phyloP scores from a whole-genome alignment of 1,284 basidiomycete genomes.

The Leccinum fallax region DNA sequence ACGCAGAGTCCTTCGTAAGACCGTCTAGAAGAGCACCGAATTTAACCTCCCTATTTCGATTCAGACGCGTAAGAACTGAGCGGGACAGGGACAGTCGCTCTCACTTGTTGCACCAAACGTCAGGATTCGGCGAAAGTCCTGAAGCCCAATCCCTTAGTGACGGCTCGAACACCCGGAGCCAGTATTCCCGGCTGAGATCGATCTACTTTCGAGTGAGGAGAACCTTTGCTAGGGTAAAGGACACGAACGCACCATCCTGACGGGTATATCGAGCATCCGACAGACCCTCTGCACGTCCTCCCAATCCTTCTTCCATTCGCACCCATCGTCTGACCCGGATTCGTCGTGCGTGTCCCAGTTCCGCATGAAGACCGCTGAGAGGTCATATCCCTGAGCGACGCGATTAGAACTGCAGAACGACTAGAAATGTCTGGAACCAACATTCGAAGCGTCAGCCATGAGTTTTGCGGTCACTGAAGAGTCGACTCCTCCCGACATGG shows the following conservation, averaged over 20 bases:
- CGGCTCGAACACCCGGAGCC: slow-evolving; percentile 88
- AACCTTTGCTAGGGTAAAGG: slow-evolving; percentile 6
- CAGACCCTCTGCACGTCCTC: slow-evolving; percentile 86
- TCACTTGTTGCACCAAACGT: slow-evolving; percentile 90
- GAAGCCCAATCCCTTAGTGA: slow-evolving; percentile 74
- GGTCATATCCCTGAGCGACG: slow-evolving; percentile 66
- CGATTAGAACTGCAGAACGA: not conserved
- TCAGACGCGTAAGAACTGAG: not conserved
- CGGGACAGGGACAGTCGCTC: not conserved
- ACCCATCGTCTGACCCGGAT: slow-evolving; percentile 72
- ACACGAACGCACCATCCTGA: slow-evolving; percentile 57
- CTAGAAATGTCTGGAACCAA: slow-evolving; percentile 28
- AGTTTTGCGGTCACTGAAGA: slow-evolving; percentile 84
- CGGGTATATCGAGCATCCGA: slow-evolving; percentile 63
- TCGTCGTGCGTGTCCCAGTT: slow-evolving; percentile 89
- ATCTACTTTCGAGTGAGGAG: slow-evolving; percentile 46
- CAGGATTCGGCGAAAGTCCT: slow-evolving; percentile 90
- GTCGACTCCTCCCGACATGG: slow-evolving; percentile 97
- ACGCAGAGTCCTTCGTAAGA: slow-evolving; percentile 43
- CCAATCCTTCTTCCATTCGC: slow-evolving; percentile 97
- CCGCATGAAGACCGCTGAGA: slow-evolving; percentile 92
- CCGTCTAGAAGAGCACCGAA: slow-evolving; percentile 84
- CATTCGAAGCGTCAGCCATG: slow-evolving; percentile 59
- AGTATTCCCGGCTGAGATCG: slow-evolving; percentile 86
- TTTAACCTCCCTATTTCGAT: slow-evolving; percentile 78